Evolutionary conservation across 495 filamentous ascomycete species (phyloP).

Genomic region (Oidiodendron maius): DNA sequence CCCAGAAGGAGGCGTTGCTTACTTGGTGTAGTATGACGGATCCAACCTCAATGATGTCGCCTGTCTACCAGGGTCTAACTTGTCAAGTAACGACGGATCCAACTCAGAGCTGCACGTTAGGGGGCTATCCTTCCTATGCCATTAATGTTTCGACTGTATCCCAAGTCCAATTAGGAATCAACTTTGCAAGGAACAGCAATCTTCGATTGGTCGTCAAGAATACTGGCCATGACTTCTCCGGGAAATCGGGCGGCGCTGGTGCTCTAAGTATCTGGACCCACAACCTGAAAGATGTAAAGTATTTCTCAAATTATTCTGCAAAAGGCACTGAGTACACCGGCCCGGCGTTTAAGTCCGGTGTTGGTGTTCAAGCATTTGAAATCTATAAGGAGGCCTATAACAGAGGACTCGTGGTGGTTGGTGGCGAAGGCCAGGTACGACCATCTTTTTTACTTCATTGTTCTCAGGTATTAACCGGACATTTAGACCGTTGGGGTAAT

Average conservation of each 20-base stretch:
- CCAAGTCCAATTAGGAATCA: slow-evolving; percentile 34
- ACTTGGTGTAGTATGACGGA: slow-evolving; percentile 2
- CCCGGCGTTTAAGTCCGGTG: slow-evolving; percentile 35
- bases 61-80: slow-evolving; percentile 8
- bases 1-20: not conserved
- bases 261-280: slow-evolving; percentile 20
- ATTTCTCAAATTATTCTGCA: slow-evolving; percentile 4
- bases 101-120: slow-evolving; percentile 3
- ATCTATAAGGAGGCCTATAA: slow-evolving; percentile 37
- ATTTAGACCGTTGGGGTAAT: slow-evolving; percentile 10
- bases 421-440: slow-evolving; percentile 29
- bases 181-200: slow-evolving; percentile 42
- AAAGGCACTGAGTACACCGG: slow-evolving; percentile 30
- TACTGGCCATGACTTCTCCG: slow-evolving; percentile 55
- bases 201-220: slow-evolving; percentile 58
- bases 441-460: not conserved
- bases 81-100: slow-evolving; percentile 3
- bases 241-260: slow-evolving; percentile 24
- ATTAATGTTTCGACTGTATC: slow-evolving; percentile 35
- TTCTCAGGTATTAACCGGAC: not conserved
- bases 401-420: slow-evolving; percentile 44
- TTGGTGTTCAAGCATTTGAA: slow-evolving; percentile 53
- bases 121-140: slow-evolving; percentile 40
- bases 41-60: slow-evolving; percentile 10
- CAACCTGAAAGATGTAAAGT: slow-evolving; percentile 13